These are phyloP conservation scores for Fusarium sp. DNA, from an alignment of 2,329 filamentous ascomycete species.

Conservation along the genomic window DNA sequence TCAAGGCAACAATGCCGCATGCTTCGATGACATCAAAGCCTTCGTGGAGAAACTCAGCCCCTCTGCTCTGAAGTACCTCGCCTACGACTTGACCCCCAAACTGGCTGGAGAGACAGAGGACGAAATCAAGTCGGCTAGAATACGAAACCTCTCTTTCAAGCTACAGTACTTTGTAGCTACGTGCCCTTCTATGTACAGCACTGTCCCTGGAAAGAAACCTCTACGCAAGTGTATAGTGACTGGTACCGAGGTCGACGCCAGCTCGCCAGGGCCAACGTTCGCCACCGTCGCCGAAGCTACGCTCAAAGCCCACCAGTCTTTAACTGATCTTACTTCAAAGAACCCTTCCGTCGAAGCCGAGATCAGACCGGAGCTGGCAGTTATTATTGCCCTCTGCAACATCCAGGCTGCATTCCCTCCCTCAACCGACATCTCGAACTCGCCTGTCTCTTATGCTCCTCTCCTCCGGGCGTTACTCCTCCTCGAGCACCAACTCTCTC, in stretches of 20 bases:
- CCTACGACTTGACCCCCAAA: conserved; percentile 55
- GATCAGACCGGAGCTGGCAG: conserved; percentile 54
- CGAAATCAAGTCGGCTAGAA: conserved; percentile 44
- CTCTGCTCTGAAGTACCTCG: conserved; percentile 58
- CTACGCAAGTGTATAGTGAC: conserved; percentile 48
- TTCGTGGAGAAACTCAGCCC: conserved; percentile 61
- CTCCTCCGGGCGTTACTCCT: conserved; percentile 66
- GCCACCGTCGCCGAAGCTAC: conserved; percentile 41
- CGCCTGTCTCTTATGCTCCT: conserved; percentile 44
- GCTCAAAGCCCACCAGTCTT: conserved; percentile 41
- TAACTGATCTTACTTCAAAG: conserved; percentile 25
- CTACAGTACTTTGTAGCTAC: conserved; percentile 63
- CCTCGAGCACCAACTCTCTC: conserved; percentile 65
- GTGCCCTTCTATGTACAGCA: conserved; percentile 50
- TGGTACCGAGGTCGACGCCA: conserved; percentile 34
- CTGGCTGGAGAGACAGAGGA: conserved; percentile 51
- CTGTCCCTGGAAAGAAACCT: conserved; percentile 39
- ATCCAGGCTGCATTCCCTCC: conserved; percentile 52
- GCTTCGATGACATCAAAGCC: conserved; percentile 64
- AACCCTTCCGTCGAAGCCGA: conserved; percentile 42
- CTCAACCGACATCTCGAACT: conserved; percentile 36
- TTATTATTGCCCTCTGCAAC: conserved; percentile 56
- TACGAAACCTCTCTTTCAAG: conserved; percentile 59
- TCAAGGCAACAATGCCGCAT: conserved; percentile 57
- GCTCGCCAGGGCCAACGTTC: conserved; percentile 47